Base-by-base conservation (phyloP, 306 rosid genomes). In the Cucurbita moschata region DNA sequence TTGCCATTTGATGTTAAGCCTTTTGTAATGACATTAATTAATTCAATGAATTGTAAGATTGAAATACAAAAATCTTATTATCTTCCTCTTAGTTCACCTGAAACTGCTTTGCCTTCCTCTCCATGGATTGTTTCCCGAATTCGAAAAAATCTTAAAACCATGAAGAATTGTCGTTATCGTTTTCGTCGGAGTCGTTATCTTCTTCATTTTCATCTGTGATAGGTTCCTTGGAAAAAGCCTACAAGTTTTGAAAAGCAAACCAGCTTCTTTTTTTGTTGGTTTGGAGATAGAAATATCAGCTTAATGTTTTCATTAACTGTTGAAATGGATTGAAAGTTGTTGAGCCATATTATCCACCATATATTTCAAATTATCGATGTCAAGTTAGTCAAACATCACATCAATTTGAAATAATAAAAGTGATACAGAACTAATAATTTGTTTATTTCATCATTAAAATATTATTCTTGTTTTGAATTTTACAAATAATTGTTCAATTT, bases 11-110 rank as follows among this genome's bases (percentile, higher is more conserved):
- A 50, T 70, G 74, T 51, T 51, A 70, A 70, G 47, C 74, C 74
- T 70, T 70, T 50, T 70, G 74, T 70, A 70, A 14, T 51, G 74
- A 49, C 57, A 69, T 69, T 49, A 46, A 50, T 69, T 49, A 46
- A 50, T 69, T 69, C 58, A 69, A 69, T 69, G 73, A 69, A 69
- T 49, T 69, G 58, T 69, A 69, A 47, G 73, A 47, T 35, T 69
- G 35, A 23, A 69, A 67, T 43, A 38, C n/a, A 67, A 67, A 44
- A 44, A 47, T 69, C 26, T 43, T 69, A 69, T 69, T 16, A 14
- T 69, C 57, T 26, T 68, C 72, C 26, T 46, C 55, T 30, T 30
- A 30, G 3, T 30, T 1, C 35, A 30, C 35, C 35, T 3, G 3
- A 30, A 30, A 30, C 3, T 30, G 35, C 35, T 30, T 59, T 59